Base-by-base conservation (phyloP, 179 eudicot species). In the Kewa caespitosa region DNA sequence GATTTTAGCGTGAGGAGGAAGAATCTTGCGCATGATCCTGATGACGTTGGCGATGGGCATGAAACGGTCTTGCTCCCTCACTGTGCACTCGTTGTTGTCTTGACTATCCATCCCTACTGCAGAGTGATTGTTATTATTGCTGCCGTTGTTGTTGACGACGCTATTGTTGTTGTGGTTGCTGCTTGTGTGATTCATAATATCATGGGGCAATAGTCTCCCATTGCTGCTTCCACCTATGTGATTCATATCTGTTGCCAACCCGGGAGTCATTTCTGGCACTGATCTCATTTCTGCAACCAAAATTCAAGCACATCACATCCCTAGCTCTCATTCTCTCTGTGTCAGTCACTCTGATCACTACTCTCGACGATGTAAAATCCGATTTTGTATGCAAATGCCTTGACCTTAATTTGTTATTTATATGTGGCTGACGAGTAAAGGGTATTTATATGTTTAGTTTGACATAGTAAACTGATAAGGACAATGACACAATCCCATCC, bases 11-110 rank as follows among this genome's bases (percentile, higher is more conserved):
- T 84, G 87, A 0, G 86, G 86, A 2, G 89, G 89, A 10, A 86
- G 87, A 30, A 81, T 85, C 64, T 84, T 86, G n/a, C 87, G 82
- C 89, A 86, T 86, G 69, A 86, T 86, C 31, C 89, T 74, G 34
- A 83, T 86, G 37, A 86, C 87, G 66, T 86, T 86, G 9, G 89
- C 87, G 0, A 86, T 86, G 23, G 89, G 89, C 86, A 86, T 85
- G 79, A 84, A 86, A 12, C 87, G 76, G 59, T 86, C 87, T 46
- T 86, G 89, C 74, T 86, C 89, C 30, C 89, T 63, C 2, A 85
- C 86, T 0, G 64, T 83, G 78, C 88, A 85, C 65, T 85, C 88
- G 14, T 69, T 80, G 74, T 7, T 69, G 34, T 67, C 74, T 38
- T 73, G 72, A 17, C 41, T 27, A 59, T 65, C 73, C n/a, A 59